Conservation (phyloP, 2,329 filamentous ascomycete species). For the Colletotrichum plurivorum region DNA sequence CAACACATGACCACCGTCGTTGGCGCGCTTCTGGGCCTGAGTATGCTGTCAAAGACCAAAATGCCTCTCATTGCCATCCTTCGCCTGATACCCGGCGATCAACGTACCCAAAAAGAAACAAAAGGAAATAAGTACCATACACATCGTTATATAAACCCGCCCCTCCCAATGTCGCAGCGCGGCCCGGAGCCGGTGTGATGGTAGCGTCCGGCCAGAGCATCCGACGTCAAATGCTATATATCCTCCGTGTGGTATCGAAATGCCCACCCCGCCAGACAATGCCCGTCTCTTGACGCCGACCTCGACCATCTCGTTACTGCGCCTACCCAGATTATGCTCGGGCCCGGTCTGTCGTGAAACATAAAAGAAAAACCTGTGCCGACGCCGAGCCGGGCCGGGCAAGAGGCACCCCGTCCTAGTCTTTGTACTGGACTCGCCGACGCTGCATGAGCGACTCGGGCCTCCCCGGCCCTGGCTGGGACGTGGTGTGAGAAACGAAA, state of each 20-base stretch:
- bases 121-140: constrained; percentile 31
- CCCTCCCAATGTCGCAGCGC: constrained; percentile 36
- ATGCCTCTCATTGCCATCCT: constrained; percentile 33
- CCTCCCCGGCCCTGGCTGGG: not conserved
- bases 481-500: constrained; percentile 24
- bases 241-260: constrained; percentile 41
- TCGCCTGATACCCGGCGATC: constrained; percentile 16
- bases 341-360: constrained; percentile 34
- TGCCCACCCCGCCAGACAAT: constrained; percentile 37
- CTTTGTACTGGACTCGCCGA: not conserved
- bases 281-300: constrained; percentile 51
- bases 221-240: constrained; percentile 35
- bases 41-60: constrained; percentile 22
- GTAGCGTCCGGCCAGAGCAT: constrained; percentile 34
- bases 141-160: constrained; percentile 35
- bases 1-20: not conserved
- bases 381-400: not conserved
- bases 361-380: constrained; percentile 24
- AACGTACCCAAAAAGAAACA: constrained; percentile 13
- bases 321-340: constrained; percentile 62
- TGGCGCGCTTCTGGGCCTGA: not conserved
- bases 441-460: not conserved
- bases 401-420: not conserved
- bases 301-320: constrained; percentile 66
- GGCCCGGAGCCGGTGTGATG: constrained; percentile 33